Evolutionary conservation across 306 rosid species (phyloP).

Genomic region (Hippophae gyantsensis): DNA sequence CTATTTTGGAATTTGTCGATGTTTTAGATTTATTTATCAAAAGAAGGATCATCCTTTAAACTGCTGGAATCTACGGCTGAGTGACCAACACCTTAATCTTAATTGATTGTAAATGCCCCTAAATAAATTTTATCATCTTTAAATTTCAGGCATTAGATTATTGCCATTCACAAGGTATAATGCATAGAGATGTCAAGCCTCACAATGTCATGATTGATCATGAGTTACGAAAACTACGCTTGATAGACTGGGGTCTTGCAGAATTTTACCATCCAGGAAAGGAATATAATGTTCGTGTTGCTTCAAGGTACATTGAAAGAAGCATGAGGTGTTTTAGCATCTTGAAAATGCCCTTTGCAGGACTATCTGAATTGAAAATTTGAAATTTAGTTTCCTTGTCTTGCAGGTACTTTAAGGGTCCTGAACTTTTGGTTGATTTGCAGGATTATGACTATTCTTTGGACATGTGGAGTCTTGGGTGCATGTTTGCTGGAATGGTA

Average conservation of each 20-base stretch:
- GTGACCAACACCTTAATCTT: too few relatives aligned
- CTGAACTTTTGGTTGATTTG: slow-evolving; percentile 41
- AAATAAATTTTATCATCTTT: neutral
- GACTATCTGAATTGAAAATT: neutral
- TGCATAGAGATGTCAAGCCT: slow-evolving; percentile 47
- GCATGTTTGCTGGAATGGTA: slow-evolving; percentile 36
- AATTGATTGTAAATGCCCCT: neutral
- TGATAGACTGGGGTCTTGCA: slow-evolving; percentile 49
- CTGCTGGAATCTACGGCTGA: too few relatives aligned
- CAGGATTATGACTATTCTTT: slow-evolving; percentile 39
- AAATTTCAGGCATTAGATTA: slow-evolving; percentile 35
- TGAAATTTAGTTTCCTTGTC: neutral
- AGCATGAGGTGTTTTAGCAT: neutral
- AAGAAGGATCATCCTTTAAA: too few relatives aligned
- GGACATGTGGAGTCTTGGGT: slow-evolving; percentile 33
- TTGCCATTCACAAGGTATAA: slow-evolving; percentile 41
- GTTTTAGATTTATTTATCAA: too few relatives aligned
- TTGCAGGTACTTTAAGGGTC: slow-evolving; percentile 36
- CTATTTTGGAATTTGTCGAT: too few relatives aligned
- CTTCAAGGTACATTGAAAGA: slow-evolving; percentile 25
- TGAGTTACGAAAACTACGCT: slow-evolving; percentile 36
- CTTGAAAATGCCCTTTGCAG: neutral
- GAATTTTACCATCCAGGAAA: slow-evolving; percentile 46
- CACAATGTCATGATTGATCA: slow-evolving; percentile 48
- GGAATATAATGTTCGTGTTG: slow-evolving; percentile 41